Evolutionary conservation across 1,284 basidiomycete genomes (phyloP).

Genomic region (Polyporus tsugae): DNA sequence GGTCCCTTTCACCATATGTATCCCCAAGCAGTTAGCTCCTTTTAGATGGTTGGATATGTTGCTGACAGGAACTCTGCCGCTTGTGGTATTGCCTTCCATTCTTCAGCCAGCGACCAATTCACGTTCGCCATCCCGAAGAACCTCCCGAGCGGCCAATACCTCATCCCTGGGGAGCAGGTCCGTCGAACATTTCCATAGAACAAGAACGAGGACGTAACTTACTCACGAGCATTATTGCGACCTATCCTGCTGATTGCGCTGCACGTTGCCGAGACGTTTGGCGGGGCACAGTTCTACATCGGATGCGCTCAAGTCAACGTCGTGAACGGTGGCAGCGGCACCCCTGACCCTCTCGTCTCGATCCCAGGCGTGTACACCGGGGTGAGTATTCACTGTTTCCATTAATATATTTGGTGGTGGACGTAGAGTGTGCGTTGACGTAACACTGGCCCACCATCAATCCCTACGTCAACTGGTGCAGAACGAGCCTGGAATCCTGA

Average conservation of each 20-base stretch:
- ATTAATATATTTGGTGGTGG: background rate
- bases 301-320: constrained; percentile 50
- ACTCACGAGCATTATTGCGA: background rate
- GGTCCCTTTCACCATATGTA: background rate
- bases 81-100: background rate
- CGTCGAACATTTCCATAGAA: constrained; percentile 7
- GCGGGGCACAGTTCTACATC: constrained; percentile 49
- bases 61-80: background rate
- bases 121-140: constrained; percentile 48
- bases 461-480: constrained; percentile 5
- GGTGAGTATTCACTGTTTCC: constrained; percentile 2
- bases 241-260: constrained; percentile 45
- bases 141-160: constrained; percentile 42
- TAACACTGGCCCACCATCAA: background rate
- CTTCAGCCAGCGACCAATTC: constrained; percentile 45
- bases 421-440: background rate
- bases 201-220: background rate
- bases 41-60: background rate
- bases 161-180: constrained; percentile 41
- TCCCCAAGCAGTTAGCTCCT: background rate
- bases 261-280: constrained; percentile 42
- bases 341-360: constrained; percentile 48
- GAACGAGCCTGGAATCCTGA: constrained; percentile 36
- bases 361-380: constrained; percentile 55
- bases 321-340: constrained; percentile 49